Conservation (phyloP, 257 asterid species). For the Petunia axillaris region DNA sequence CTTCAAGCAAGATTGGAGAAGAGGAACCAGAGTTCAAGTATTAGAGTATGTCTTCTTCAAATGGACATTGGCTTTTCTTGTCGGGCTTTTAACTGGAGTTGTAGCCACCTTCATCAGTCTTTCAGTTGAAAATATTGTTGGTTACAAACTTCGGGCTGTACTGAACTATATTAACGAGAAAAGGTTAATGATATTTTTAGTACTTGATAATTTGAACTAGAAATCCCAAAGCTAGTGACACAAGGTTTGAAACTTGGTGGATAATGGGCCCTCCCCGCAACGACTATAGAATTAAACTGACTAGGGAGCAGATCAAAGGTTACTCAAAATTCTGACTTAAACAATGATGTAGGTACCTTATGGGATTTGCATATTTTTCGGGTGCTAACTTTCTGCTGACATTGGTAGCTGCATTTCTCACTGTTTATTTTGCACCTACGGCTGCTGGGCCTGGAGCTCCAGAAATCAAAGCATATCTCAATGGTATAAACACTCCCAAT, state of each 20-base stretch:
- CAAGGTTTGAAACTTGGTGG: too few species aligned
- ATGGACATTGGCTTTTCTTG: slow-evolving; percentile 81
- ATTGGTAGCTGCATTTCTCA: slow-evolving; percentile 64
- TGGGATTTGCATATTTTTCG: slow-evolving; percentile 60
- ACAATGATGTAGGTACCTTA: slow-evolving; percentile 56
- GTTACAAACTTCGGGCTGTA: slow-evolving; percentile 71
- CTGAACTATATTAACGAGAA: slow-evolving; percentile 55
- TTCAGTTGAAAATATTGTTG: slow-evolving; percentile 83
- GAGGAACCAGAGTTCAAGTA: slow-evolving; percentile 70
- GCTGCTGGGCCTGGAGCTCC: slow-evolving; percentile 98
- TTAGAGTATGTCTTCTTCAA: slow-evolving; percentile 72
- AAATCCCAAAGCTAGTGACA: too few species aligned
- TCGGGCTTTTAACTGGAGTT: slow-evolving; percentile 85
- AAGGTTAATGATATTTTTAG: slow-evolving; percentile 45
- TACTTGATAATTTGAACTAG: neutral
- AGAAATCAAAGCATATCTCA: slow-evolving; percentile 89
- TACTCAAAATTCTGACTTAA: neutral
- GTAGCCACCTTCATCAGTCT: slow-evolving; percentile 83
- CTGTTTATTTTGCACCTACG: slow-evolving; percentile 84
- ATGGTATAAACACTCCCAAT: slow-evolving; percentile 88
- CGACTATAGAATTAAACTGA: too few species aligned
- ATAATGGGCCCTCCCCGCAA: too few species aligned
- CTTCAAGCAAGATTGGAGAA: slow-evolving; percentile 97
- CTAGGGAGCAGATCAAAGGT: too few species aligned
- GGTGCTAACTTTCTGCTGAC: slow-evolving; percentile 64